Conservation (phyloP, 2,329 filamentous ascomycete genomes). For the Xylariaceae sp. region DNA sequence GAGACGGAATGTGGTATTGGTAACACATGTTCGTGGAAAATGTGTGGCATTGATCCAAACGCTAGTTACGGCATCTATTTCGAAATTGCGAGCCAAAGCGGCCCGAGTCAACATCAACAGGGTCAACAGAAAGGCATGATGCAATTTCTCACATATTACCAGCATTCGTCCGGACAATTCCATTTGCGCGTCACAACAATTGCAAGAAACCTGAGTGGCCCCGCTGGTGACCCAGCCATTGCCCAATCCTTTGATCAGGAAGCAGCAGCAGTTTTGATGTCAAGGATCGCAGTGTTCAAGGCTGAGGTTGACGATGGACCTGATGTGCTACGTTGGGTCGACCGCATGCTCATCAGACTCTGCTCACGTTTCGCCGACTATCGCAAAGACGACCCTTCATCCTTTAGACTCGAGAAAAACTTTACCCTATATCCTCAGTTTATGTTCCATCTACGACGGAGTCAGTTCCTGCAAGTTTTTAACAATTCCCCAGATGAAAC, state of each 20-base stretch:
- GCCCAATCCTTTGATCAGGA: constrained; percentile 98
- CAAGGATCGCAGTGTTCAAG: constrained; percentile 98
- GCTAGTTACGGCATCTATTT: constrained; percentile 97
- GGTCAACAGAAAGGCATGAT: constrained; percentile 90
- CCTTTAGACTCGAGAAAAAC: constrained; percentile 96
- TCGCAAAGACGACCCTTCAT: constrained; percentile 94
- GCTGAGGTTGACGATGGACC: constrained; percentile 97
- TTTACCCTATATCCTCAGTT: constrained; percentile 98
- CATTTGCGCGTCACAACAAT: constrained; percentile 95
- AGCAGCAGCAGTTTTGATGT: constrained; percentile 96
- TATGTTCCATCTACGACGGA: constrained; percentile 97
- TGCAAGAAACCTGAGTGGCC: constrained; percentile 83
- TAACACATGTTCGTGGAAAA: constrained; percentile 99
- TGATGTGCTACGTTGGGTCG: constrained; percentile 97
- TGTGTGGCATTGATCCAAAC: constrained; percentile 94
- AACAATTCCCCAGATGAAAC: constrained; percentile 99
- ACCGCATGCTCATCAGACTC: constrained; percentile 94
- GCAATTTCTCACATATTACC: constrained; percentile 98
- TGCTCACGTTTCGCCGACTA: constrained; percentile 98
- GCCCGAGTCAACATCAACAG: constrained; percentile 78
- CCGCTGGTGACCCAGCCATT: constrained; percentile 88
- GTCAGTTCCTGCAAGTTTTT: constrained; percentile 97
- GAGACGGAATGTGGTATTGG: constrained; percentile 98
- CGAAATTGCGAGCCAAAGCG: constrained; percentile 91
- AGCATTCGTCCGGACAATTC: constrained; percentile 93